Conservation (phyloP, 108 stramenopile species). For the Cyclotella kingstonii region DNA sequence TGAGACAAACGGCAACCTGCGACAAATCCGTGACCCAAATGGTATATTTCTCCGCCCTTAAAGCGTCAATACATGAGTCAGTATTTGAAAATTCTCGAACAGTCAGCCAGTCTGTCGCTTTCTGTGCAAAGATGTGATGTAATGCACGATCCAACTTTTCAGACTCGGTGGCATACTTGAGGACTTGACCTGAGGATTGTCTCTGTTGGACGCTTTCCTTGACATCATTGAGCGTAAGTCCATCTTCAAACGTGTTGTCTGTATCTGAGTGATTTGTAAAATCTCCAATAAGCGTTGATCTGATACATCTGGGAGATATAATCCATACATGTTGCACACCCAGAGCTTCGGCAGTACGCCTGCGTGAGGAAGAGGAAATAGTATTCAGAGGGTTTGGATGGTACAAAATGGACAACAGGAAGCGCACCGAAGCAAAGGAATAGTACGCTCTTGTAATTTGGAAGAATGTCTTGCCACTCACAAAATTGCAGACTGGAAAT, state of each 20-base stretch:
- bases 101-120: slow-evolving; percentile 85
- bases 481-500: slow-evolving; percentile 41
- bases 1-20: slow-evolving; percentile 72
- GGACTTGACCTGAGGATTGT: slow-evolving; percentile 20
- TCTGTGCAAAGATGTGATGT: slow-evolving; percentile 86
- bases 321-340: slow-evolving; percentile 83
- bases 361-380: slow-evolving; percentile 40
- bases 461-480: background rate
- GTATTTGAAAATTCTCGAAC: slow-evolving; percentile 72
- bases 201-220: slow-evolving; percentile 20
- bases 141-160: slow-evolving; percentile 58
- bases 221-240: slow-evolving; percentile 1
- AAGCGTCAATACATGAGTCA: slow-evolving; percentile 59
- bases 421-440: background rate
- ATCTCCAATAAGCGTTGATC: slow-evolving; percentile 25
- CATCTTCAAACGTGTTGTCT: slow-evolving; percentile 10
- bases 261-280: background rate
- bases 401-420: too few relatives aligned
- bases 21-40: slow-evolving; percentile 87
- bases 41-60: slow-evolving; percentile 53
- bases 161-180: slow-evolving; percentile 45
- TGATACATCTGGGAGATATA: slow-evolving; percentile 62
- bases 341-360: slow-evolving; percentile 80
- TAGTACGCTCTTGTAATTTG: background rate
- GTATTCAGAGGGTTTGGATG: background rate